Evolutionary conservation across 2,329 filamentous ascomycete genomes (phyloP).

Genomic region (Verticillium nonalfalfae): DNA sequence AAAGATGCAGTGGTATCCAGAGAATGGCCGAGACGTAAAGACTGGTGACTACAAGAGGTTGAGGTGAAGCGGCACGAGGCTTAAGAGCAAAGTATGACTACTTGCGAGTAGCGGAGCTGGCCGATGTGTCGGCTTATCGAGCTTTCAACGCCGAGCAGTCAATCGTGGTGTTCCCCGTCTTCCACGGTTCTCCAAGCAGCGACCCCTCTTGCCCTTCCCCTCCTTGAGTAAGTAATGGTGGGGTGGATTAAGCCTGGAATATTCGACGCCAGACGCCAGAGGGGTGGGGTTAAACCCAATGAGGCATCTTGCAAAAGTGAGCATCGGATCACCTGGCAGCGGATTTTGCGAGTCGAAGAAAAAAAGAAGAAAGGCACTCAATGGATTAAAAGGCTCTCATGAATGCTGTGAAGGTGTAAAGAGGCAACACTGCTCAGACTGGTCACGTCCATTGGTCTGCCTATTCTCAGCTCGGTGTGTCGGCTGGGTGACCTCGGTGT

Average conservation of each 20-base stretch:
- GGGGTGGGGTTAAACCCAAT: neutral
- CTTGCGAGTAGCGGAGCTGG: neutral
- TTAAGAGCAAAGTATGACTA: neutral
- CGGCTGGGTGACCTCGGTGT: neutral
- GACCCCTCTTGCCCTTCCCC: neutral
- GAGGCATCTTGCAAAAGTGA: neutral
- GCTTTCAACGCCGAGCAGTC: neutral
- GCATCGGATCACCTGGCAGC: neutral
- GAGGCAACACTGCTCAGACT: too few species aligned
- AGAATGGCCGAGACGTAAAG: neutral
- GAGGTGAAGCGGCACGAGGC: neutral
- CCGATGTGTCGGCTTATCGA: neutral
- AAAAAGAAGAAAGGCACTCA: neutral
- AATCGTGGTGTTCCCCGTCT: neutral
- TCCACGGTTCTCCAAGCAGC: neutral
- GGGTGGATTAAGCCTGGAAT: neutral
- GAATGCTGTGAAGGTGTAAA: neutral
- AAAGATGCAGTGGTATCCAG: neutral
- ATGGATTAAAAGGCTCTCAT: neutral
- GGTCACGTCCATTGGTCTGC: too few species aligned
- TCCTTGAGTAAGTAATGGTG: neutral
- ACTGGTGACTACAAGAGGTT: neutral
- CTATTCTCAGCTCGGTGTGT: neutral
- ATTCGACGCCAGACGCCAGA: neutral
- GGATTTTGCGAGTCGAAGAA: too few species aligned